phyloP scores from a whole-genome alignment of 108 stramenopile genomes.

The Bacterosira constricta region DNA sequence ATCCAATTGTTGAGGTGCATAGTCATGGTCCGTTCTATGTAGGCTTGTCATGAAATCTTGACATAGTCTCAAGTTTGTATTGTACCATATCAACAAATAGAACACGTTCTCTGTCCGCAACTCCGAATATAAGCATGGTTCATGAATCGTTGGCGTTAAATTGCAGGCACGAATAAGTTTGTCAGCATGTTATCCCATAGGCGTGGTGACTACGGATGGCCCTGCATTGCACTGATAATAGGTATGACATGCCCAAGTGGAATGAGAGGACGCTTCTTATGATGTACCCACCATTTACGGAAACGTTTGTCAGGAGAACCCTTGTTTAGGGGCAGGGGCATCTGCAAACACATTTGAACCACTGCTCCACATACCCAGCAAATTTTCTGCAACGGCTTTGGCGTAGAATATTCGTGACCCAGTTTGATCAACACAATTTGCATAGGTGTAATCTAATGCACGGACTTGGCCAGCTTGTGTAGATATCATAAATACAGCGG shows the following conservation, averaged over 20 bases:
- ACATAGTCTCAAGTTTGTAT: too few species aligned
- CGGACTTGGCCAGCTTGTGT: slow-evolving; percentile 1
- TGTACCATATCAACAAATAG: too few species aligned
- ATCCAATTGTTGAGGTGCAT: slow-evolving; percentile 51
- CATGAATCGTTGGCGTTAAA: not conserved
- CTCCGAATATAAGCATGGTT: slow-evolving; percentile 14
- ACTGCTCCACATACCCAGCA: slow-evolving; percentile 17
- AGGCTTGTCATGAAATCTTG: too few species aligned
- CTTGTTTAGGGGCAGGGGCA: slow-evolving; percentile 31
- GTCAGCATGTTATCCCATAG: slow-evolving; percentile 18
- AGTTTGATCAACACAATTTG: slow-evolving; percentile 12
- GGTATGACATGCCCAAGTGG: slow-evolving; percentile 18
- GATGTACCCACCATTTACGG: slow-evolving; percentile 28
- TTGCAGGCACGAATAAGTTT: not conserved
- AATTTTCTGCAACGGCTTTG: slow-evolving; percentile 12
- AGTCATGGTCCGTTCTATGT: too few species aligned
- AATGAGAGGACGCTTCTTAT: slow-evolving; percentile 16
- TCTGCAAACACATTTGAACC: slow-evolving; percentile 45
- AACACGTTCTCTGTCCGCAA: slow-evolving; percentile 2
- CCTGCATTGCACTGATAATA: slow-evolving; percentile 10
- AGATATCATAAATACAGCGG: not conserved
- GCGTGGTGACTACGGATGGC: slow-evolving; percentile 15
- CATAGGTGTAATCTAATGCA: slow-evolving; percentile 12
- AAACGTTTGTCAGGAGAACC: slow-evolving; percentile 25
- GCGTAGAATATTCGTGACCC: slow-evolving; percentile 28